A percentile compares a stretch with the other conserved stretches of the same genome.
Evolutionary conservation across 2,329 filamentous ascomycete species (phyloP).

Genomic region (Raffaelea albimanens): DNA sequence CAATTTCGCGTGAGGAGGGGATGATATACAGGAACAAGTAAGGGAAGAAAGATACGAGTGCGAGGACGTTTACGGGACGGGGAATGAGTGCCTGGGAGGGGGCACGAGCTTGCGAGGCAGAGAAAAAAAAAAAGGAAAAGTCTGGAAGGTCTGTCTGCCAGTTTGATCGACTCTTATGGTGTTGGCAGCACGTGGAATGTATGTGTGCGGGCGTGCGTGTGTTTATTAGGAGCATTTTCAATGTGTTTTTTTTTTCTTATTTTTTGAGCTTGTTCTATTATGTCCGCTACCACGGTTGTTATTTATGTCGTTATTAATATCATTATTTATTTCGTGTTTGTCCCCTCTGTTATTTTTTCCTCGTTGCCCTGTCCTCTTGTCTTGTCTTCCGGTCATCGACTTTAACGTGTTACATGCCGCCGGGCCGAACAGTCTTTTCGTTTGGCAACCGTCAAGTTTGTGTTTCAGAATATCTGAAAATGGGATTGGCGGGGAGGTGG

Average conservation of each 20-base stretch:
- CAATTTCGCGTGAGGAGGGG: conserved; percentile 66
- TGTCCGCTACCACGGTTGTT: too few species aligned
- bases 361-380: neutral
- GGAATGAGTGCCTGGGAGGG: neutral
- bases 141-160: too few species aligned
- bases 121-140: neutral
- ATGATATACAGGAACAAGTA: neutral
- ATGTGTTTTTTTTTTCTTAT: too few species aligned
- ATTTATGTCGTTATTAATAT: too few species aligned
- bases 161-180: too few species aligned
- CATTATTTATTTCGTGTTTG: too few species aligned
- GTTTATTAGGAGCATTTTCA: too few species aligned
- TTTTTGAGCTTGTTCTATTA: too few species aligned
- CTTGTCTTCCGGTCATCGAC: neutral
- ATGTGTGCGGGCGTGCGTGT: too few species aligned
- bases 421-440: neutral
- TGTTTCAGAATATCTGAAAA: conserved; percentile 1
- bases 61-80: neutral
- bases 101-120: neutral
- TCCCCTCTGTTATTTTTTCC: too few species aligned
- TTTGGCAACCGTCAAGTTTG: conserved; percentile 2
- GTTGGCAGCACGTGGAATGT: too few species aligned
- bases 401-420: neutral
- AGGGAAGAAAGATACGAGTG: neutral
- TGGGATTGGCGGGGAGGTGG: too few species aligned